phyloP scores from a whole-genome alignment of 257 asterid species.

The Nicotiana knightiana region DNA sequence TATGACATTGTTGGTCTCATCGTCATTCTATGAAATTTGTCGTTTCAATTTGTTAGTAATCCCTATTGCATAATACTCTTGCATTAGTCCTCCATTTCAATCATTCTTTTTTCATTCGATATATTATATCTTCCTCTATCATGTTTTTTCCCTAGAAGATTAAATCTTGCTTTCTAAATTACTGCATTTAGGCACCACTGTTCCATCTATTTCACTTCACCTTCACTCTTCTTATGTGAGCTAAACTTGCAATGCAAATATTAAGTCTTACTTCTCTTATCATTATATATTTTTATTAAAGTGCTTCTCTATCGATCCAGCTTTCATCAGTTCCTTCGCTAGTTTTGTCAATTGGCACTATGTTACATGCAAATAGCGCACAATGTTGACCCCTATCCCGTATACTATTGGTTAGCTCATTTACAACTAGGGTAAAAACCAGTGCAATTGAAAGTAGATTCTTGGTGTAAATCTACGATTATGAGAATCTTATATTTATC shows the following conservation, averaged over 20 bases:
- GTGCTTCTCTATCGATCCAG: not conserved
- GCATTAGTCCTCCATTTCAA: not conserved
- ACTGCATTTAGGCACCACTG: not conserved
- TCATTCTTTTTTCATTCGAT: too few relatives aligned
- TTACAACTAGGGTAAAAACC: not conserved
- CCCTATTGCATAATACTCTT: not conserved
- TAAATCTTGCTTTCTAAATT: not conserved
- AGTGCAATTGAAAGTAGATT: not conserved
- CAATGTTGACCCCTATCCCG: not conserved
- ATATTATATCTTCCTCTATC: too few relatives aligned
- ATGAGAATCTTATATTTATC: not conserved
- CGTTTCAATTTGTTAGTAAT: not conserved
- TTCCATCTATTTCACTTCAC: not conserved
- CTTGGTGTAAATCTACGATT: not conserved
- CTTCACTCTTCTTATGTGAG: not conserved
- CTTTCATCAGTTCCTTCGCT: not conserved
- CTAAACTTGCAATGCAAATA: not conserved
- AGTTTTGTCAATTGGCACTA: not conserved
- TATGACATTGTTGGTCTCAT: not conserved
- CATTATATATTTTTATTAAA: not conserved
- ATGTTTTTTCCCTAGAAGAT: not conserved
- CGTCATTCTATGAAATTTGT: not conserved
- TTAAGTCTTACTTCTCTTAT: not conserved
- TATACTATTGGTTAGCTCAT: not conserved
- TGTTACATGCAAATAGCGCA: not conserved